phyloP scores from a whole-genome alignment of 1,284 basidiomycete genomes.

The Pascua guehoae region DNA sequence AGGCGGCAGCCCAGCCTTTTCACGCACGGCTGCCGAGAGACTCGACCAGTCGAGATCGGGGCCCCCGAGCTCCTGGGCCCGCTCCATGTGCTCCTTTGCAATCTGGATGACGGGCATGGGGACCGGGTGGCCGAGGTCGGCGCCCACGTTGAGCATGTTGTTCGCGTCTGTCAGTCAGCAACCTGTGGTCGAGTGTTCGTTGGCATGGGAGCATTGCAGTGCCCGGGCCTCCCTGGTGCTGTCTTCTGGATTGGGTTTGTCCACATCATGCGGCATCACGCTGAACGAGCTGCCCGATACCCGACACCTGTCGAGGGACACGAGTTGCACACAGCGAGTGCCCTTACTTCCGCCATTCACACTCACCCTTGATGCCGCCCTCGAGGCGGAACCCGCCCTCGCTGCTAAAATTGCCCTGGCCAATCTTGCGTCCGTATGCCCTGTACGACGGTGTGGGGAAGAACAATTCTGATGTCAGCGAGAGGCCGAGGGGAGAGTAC shows the following conservation, averaged over 20 bases:
- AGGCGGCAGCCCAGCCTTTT: slow-evolving; percentile 23
- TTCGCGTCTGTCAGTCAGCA: slow-evolving; percentile 14
- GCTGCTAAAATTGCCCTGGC: slow-evolving; percentile 29
- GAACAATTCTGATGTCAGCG: slow-evolving; percentile 23
- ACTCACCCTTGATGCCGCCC: slow-evolving; percentile 38
- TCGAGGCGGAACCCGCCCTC: slow-evolving; percentile 33
- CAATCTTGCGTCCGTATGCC: slow-evolving; percentile 40
- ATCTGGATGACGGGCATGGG: slow-evolving; percentile 27
- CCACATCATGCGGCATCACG: too few relatives aligned
- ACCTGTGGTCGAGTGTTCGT: neutral
- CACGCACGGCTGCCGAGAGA: slow-evolving; percentile 20
- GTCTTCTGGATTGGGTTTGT: too few relatives aligned
- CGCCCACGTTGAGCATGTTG: slow-evolving; percentile 19
- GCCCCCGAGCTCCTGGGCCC: slow-evolving; percentile 26
- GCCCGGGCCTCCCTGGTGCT: too few relatives aligned
- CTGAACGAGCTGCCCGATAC: too few relatives aligned
- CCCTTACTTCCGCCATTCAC: too few relatives aligned
- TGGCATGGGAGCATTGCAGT: too few relatives aligned
- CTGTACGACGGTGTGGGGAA: slow-evolving; percentile 37
- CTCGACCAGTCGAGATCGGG: slow-evolving; percentile 27
- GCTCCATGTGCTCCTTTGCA: slow-evolving; percentile 26
- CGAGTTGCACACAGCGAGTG: too few relatives aligned
- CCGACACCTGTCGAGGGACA: too few relatives aligned
- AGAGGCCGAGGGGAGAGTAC: too few relatives aligned
- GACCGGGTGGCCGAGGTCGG: slow-evolving; percentile 25